A percentile compares a stretch with the other conserved stretches of the same genome.
These are phyloP conservation scores for Kazachstania psychrophila DNA, from an alignment of 805 yeast genomes.

Conservation along the genomic window DNA sequence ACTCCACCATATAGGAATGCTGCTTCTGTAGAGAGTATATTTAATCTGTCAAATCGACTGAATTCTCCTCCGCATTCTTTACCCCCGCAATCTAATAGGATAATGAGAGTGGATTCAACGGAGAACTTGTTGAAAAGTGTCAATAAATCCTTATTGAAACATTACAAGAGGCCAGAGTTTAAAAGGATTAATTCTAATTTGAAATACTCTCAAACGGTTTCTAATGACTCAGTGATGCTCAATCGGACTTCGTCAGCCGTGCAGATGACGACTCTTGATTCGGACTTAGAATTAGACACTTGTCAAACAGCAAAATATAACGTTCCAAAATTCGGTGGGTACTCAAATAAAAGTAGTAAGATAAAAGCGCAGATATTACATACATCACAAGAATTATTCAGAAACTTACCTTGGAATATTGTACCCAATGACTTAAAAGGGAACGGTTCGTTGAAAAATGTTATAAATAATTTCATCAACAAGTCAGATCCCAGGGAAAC, in stretches of 20 bases:
- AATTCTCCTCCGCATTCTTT: constrained; percentile 4
- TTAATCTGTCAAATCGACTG: constrained; percentile 13
- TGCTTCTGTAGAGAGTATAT: constrained; percentile 45
- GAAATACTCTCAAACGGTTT: constrained; percentile 5
- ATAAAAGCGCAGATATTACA: constrained; percentile 33
- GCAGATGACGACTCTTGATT: no score
- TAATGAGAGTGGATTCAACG: constrained; percentile 15
- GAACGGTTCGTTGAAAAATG: constrained; percentile 81
- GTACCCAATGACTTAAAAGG: constrained; percentile 55
- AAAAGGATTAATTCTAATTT: not conserved
- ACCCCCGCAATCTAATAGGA: not conserved
- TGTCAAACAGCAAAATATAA: constrained; percentile 14
- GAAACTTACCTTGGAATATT: constrained; percentile 61
- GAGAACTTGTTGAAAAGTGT: constrained; percentile 23
- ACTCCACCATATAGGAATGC: constrained; percentile 9
- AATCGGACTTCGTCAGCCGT: no score
- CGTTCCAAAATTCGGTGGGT: constrained; percentile 58
- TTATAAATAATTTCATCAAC: constrained; percentile 53
- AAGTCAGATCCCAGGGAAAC: constrained; percentile 27
- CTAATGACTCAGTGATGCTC: not conserved
- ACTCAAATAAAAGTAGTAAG: constrained; percentile 50
- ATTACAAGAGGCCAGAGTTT: constrained; percentile 13
- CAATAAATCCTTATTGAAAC: constrained; percentile 21
- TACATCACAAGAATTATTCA: constrained; percentile 32
- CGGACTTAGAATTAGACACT: constrained; percentile 16